These are phyloP conservation scores for Termitomyces titanicus DNA, from an alignment of 768 basidiomycete genomes.

Conservation along the genomic window DNA sequence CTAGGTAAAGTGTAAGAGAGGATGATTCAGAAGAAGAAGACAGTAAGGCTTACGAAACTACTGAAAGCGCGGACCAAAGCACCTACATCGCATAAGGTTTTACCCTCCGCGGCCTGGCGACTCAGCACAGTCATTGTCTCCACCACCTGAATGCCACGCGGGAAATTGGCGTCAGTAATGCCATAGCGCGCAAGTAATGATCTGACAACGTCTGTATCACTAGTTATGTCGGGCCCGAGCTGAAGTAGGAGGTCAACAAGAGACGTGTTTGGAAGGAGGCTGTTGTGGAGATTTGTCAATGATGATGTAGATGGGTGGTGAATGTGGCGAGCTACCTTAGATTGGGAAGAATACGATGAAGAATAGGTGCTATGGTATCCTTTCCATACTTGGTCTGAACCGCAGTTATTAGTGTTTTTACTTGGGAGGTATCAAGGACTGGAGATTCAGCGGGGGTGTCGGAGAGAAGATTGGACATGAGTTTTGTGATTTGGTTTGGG, in stretches of 20 bases:
- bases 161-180: slow-evolving; percentile 67
- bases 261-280: slow-evolving; percentile 62
- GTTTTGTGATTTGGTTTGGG: slow-evolving; percentile 69
- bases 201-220: slow-evolving; percentile 65
- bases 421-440: slow-evolving; percentile 66
- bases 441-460: slow-evolving; percentile 68
- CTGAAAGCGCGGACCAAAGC: slow-evolving; percentile 69
- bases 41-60: slow-evolving; percentile 64
- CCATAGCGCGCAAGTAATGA: slow-evolving; percentile 73
- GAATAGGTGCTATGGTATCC: slow-evolving; percentile 69
- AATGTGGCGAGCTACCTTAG: slow-evolving; percentile 49
- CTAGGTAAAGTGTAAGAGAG: slow-evolving; percentile 32
- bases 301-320: background rate
- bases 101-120: slow-evolving; percentile 70
- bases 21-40: background rate
- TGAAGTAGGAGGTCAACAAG: slow-evolving; percentile 75
- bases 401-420: slow-evolving; percentile 71
- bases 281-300: slow-evolving; percentile 23
- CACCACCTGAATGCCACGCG: slow-evolving; percentile 63
- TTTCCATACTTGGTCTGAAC: slow-evolving; percentile 78
- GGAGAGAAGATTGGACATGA: slow-evolving; percentile 77
- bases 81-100: slow-evolving; percentile 68
- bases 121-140: slow-evolving; percentile 70
- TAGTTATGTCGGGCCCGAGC: slow-evolving; percentile 76
- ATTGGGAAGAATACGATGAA: slow-evolving; percentile 71